Evolutionary conservation across 75 land plant species (phyloP), one percentile per base, ranked within the genome.

Genomic region (Sequoia sempervirens): DNA sequence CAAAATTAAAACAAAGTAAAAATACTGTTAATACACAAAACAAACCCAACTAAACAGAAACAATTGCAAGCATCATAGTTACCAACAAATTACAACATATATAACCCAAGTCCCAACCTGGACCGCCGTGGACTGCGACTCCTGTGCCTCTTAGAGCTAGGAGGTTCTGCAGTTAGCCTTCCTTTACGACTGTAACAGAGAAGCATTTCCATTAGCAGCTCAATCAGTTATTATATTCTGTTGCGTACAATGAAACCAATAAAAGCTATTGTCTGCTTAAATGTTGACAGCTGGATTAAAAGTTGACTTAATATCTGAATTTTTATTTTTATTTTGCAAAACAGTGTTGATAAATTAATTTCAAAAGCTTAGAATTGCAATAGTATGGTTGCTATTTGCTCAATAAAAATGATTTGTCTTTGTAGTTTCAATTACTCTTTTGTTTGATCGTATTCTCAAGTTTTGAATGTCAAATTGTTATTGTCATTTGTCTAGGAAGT

Each of bases 51-150:
- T 20, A 26, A 76, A 9, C 11, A 26, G 8, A 43, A 38, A 78
- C 14, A 78, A 23, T n/a, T 78, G n/a, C 53, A 11, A 40, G 32
- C 32, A 30, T 18, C 11, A 40, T 61, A 26, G 66, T 61, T 3
- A 23, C 45, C 20, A 43, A 45, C 46, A 37, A 28, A 50, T 50
- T 50, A 12, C 53, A 50, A 50, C 0, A 12, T 43, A 47, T 18
- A 11, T n/a, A 26, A 43, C 52, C 50, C 40, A 23, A 78, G 50
- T 45, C 80, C 80, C 30, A 26, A 78, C 80, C 80, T 78, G 46
- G 80, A 43, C 45, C 80, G 80, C n/a, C 11, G 50, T 11, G 80
- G 80, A 78, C 80, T 78, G 50, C 80, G 80, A 78, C 80, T 78
- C 32, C 15, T 78, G 12, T 78, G 26, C 41, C 80, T 78, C 30